phyloP scores from a whole-genome alignment of 2,329 filamentous ascomycete species.

The Ceratocystis harringtonii region DNA sequence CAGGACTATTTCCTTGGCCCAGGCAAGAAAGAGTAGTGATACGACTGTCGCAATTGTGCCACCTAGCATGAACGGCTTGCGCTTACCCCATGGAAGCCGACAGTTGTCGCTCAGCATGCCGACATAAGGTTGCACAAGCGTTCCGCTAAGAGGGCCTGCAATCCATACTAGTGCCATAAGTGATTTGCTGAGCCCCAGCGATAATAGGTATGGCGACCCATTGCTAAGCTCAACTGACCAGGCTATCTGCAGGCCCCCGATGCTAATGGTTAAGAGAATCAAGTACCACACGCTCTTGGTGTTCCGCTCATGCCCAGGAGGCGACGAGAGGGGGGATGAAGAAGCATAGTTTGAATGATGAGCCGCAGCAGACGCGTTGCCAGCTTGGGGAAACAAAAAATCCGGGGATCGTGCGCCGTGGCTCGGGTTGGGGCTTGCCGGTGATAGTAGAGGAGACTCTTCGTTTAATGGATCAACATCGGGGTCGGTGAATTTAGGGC shows the following conservation, averaged over 20 bases:
- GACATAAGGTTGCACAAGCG: slow-evolving; percentile 67
- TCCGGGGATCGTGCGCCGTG: slow-evolving; percentile 23
- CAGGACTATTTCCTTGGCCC: slow-evolving; percentile 57
- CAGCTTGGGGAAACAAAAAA: slow-evolving; percentile 22
- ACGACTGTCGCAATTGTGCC: slow-evolving; percentile 53
- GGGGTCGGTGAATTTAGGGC: slow-evolving; percentile 12
- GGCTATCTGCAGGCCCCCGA: slow-evolving; percentile 80
- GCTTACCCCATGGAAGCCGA: slow-evolving; percentile 57
- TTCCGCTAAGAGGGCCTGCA: slow-evolving; percentile 59
- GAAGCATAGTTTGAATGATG: background rate
- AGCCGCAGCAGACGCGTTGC: background rate
- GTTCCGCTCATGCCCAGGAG: slow-evolving; percentile 28
- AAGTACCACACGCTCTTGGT: slow-evolving; percentile 78
- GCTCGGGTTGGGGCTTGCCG: slow-evolving; percentile 11
- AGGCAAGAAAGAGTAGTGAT: slow-evolving; percentile 55
- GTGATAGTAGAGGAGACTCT: slow-evolving; percentile 18
- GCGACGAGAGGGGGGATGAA: background rate
- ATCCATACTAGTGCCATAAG: slow-evolving; percentile 76
- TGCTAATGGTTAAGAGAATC: slow-evolving; percentile 68
- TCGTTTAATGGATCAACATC: slow-evolving; percentile 18
- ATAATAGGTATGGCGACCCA: slow-evolving; percentile 71
- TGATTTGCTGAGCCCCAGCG: slow-evolving; percentile 68
- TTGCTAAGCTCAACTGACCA: slow-evolving; percentile 94
- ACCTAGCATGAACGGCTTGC: slow-evolving; percentile 66
- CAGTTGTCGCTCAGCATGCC: slow-evolving; percentile 71